These are phyloP conservation scores for Hypoxylon sp. DNA, from an alignment of 2,329 filamentous ascomycete species.

Conservation along the genomic window DNA sequence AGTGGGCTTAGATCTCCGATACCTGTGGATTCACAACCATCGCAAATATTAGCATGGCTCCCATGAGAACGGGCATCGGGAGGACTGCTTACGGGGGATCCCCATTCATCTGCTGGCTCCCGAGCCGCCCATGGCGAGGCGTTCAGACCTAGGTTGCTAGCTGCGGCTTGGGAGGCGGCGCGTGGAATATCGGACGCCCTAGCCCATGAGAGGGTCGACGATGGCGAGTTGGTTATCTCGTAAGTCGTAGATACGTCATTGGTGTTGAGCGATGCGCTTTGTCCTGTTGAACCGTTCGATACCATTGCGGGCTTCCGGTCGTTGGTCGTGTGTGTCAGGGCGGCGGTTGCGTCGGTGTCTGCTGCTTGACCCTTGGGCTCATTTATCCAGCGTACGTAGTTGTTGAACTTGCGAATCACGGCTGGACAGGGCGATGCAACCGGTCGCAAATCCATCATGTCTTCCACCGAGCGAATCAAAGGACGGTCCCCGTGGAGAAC, in stretches of 20 bases:
- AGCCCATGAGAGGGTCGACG: no score
- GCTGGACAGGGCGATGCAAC: constrained; percentile 22
- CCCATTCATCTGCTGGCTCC: not conserved
- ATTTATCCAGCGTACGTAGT: not conserved
- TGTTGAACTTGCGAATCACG: constrained; percentile 26
- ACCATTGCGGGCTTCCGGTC: not conserved
- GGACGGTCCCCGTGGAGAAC: constrained; percentile 16
- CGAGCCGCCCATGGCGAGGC: not conserved
- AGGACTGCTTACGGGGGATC: not conserved
- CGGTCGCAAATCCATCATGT: constrained; percentile 32
- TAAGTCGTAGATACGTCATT: not conserved
- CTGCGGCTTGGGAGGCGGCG: no score
- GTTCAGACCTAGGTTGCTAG: not conserved
- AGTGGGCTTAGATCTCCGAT: constrained; percentile 6
- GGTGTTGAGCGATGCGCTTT: not conserved
- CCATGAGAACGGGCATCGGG: no score
- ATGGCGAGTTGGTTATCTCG: constrained; percentile 2
- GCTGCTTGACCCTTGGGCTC: not conserved
- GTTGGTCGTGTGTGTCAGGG: not conserved
- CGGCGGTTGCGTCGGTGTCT: not conserved
- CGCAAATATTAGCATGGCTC: not conserved
- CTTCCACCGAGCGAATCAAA: constrained; percentile 28
- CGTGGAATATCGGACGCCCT: no score
- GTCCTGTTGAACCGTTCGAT: not conserved
- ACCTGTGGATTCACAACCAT: not conserved